These are phyloP conservation scores for Boletus speciosus DNA, from an alignment of 768 basidiomycete genomes.

Conservation along the genomic window DNA sequence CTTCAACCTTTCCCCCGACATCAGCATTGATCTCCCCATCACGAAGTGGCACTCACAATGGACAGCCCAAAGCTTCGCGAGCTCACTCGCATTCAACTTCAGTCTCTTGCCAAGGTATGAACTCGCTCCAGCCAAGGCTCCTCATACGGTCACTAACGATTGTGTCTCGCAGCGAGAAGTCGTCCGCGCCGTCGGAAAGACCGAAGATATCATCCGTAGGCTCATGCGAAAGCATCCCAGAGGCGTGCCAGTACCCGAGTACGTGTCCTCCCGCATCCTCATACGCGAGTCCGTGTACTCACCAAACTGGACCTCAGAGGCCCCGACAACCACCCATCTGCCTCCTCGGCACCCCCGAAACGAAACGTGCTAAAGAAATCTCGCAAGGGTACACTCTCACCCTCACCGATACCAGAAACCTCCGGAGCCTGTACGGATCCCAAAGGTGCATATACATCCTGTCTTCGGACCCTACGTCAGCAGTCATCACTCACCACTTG, in stretches of 20 bases:
- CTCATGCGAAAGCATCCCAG: constrained; percentile 25
- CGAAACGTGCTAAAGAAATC: not conserved
- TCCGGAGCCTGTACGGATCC: not conserved
- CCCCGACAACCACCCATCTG: not conserved
- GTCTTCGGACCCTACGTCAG: not conserved
- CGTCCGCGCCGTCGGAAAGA: constrained; percentile 26
- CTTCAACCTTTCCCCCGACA: not conserved
- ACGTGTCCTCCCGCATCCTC: not conserved
- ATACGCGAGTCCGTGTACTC: not conserved
- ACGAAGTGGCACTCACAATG: constrained; percentile 6
- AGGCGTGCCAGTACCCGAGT: constrained; percentile 22
- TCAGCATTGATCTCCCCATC: not conserved
- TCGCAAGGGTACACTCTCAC: not conserved
- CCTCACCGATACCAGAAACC: not conserved
- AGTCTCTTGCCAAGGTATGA: constrained; percentile 25
- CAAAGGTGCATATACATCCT: constrained; percentile 7
- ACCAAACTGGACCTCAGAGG: constrained; percentile 1
- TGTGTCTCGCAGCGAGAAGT: constrained; percentile 19
- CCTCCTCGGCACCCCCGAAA: constrained; percentile 3
- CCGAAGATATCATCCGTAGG: constrained; percentile 26
- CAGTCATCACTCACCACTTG: not conserved
- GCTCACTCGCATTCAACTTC: constrained; percentile 21
- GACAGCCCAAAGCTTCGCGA: constrained; percentile 19
- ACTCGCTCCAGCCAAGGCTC: not conserved
- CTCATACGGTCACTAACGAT: not conserved